phyloP scores from a whole-genome alignment of 148 eudicot genomes.

The Silene latifolia region DNA sequence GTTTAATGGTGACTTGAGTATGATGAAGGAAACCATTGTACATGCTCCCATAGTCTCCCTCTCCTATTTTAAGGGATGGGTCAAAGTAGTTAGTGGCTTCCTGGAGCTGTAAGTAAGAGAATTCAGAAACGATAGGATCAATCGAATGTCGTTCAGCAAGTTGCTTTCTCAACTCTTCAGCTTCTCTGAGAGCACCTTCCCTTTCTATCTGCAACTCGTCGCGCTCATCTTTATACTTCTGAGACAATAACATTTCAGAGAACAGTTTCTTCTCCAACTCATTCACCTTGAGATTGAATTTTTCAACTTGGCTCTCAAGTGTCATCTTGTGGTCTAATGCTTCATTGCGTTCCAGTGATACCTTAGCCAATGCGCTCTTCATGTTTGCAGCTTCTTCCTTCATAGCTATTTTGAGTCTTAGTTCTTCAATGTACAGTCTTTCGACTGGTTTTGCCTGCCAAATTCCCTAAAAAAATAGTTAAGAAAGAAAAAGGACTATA shows the following conservation, averaged over 20 bases:
- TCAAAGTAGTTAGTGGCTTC: slow-evolving; percentile 61
- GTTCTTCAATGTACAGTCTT: slow-evolving; percentile 45
- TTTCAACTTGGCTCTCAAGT: slow-evolving; percentile 46
- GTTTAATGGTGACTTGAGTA: slow-evolving; percentile 69
- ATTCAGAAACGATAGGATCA: slow-evolving; percentile 36
- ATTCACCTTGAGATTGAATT: slow-evolving; percentile 24
- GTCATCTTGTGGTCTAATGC: slow-evolving; percentile 42
- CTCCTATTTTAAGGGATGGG: slow-evolving; percentile 58
- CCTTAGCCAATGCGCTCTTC: slow-evolving; percentile 28
- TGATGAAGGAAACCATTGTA: slow-evolving; percentile 59
- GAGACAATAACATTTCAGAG: slow-evolving; percentile 56
- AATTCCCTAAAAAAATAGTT: slow-evolving; percentile 1
- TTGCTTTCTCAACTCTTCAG: slow-evolving; percentile 43
- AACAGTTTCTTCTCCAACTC: slow-evolving; percentile 60
- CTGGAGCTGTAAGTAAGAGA: slow-evolving; percentile 56
- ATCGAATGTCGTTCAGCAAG: slow-evolving; percentile 32
- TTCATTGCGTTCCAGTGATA: slow-evolving; percentile 36
- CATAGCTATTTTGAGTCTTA: slow-evolving; percentile 42
- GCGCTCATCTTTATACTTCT: slow-evolving; percentile 56
- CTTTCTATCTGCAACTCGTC: slow-evolving; percentile 58
- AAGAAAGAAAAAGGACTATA: neutral
- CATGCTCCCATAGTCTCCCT: slow-evolving; percentile 69
- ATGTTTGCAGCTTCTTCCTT: slow-evolving; percentile 45
- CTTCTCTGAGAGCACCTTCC: slow-evolving; percentile 51
- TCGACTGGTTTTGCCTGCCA: slow-evolving; percentile 48